Evolutionary conservation across 352 stramenopile species (phyloP), one percentile per base, ranked within the genome.

Genomic region (Phytophthora aleatoria): DNA sequence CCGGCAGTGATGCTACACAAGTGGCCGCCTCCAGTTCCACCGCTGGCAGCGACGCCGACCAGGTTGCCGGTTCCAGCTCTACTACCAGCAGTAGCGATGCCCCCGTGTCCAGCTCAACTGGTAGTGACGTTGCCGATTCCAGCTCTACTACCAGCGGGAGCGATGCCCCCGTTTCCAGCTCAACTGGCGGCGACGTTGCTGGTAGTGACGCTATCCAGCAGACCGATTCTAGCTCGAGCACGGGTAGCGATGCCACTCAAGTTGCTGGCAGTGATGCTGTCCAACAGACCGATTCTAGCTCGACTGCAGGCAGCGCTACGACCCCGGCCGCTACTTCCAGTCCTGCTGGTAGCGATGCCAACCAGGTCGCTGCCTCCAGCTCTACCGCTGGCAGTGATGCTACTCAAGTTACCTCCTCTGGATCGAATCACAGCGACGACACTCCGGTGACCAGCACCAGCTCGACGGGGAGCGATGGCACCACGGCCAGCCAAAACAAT

Each of bases 401-500:
- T 33, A 64, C 53, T 42, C 24, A 38, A 52, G 47, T 52, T 5
- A 26, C 31, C 15, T 36, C 45, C n/a, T 54, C 61, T 33, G 54
- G 33, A 47, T 62, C 60, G 6, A 52, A 24, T 3, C 41, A 54
- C 51, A 62, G 36, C 31, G 28, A 50, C 16, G 33, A 36, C 15
- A 51, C 61, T 27, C 20, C 54, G 20, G 20, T 20, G 30, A 56
- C 35, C 39, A 57, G 36, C 31, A 50, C 38, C 28, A 57, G 52
- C 13, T 59, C 61, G 12, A 39, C 41, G 3, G 63, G 56, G 52
- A 67, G 63, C 38, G 41, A 51, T 41, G 26, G 13, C 38, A 58
- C 31, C 39, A 62, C 31, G 2, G 30, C 27, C 47, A 57, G 45
- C 6, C 47, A 65, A 47, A 65, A 31, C 12, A 45, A 52, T 41